Base-by-base conservation (phyloP, 129 eudicot genomes). In the Ambrosia trifida region DNA sequence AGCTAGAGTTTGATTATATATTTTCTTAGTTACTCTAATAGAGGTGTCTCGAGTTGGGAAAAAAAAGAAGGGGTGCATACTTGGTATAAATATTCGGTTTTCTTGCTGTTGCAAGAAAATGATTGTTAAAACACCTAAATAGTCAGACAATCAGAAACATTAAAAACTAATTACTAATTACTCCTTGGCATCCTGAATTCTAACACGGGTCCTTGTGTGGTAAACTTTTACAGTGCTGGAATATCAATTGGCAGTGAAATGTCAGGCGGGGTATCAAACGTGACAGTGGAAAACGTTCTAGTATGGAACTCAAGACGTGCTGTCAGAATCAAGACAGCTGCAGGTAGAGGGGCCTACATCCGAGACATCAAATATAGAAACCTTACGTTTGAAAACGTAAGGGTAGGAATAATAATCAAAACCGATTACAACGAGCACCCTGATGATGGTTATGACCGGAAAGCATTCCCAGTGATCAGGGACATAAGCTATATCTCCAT, bases 381-480 rank as follows among this genome's bases (percentile, higher is more conserved):
- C 20, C 78, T 94, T 11, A 94, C 99, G 32, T 84, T 94, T n/a
- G 83, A 87, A 12, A 85, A 83, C 5, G 91, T 87, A 3, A 83
- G 96, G 7, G 99, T 94, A 0, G 99, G 99, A 3, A 94, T 94
- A 17, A 91, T 94, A 19, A 86, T 94, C 31, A 94, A 90, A 73
- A 94, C 99, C 7, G 97, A 94, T 57, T 94, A 94, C 89, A 94
- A 94, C 33, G 97, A 94, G 79, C 99, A 94, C 80, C 99, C 99
- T 4, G 93, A 89, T 31, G 72, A 8, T 3, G 91, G 79, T 14
- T 94, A 75, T 38, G 91, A 94, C 77, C 97, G 87, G 2, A 84
- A 85, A 70, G 97, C 97, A 2, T 71, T 82, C 50, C 99, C 99
- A 1, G 49, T 75, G n/a, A 70, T 94, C 28, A 80, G 82, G 68